Evolutionary conservation across 2,329 filamentous ascomycete genomes (phyloP), one percentile per base, ranked within the genome.

Genomic region (Exophiala spinifera): DNA sequence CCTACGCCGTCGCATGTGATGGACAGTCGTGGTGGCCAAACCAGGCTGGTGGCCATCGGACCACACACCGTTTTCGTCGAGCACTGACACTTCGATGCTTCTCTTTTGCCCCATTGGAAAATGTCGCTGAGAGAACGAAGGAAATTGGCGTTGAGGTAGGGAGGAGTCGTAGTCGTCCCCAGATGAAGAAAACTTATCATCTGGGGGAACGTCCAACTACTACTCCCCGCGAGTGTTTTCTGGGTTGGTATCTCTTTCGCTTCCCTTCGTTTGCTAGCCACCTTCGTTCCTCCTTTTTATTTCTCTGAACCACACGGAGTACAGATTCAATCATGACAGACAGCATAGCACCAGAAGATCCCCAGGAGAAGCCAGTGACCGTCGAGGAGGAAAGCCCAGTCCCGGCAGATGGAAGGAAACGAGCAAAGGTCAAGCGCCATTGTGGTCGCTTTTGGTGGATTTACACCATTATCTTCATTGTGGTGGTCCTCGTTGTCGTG

Each of bases 401-500:
- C n/a, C n/a, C 17, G n/a, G 17, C 10, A 2, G 42, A 44, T 44
- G 19, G 23, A 44, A 44, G 13, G n/a, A 44, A 25, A 44, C 42
- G 50, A 21, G 53, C 54, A 37, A 57, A 53, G 36, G 13, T 57
- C 51, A 57, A 57, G 51, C 42, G 66, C 15, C 47, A 57, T 50
- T 61, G 58, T 46, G 45, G 23, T 19, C 70, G 70, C 51, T 81
- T 72, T 61, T 83, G 80, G 80, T 82, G 79, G 80, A 53, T 74
- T 33, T 71, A 80, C 63, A 51, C 82, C 28, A 72, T 83, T 45
- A 65, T 77, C 7, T 71, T 83, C 58, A 71, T 76, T 51, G 63
- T 75, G n/a, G 64, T 77, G 21, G 70, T 80, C 21, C 67, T 86
- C 40, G 72, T 84, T 17, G 67, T 85, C 47, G 66, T 78, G 1